Base-by-base conservation (phyloP, 2,329 filamentous ascomycete species). In the Calonectria pteridis region DNA sequence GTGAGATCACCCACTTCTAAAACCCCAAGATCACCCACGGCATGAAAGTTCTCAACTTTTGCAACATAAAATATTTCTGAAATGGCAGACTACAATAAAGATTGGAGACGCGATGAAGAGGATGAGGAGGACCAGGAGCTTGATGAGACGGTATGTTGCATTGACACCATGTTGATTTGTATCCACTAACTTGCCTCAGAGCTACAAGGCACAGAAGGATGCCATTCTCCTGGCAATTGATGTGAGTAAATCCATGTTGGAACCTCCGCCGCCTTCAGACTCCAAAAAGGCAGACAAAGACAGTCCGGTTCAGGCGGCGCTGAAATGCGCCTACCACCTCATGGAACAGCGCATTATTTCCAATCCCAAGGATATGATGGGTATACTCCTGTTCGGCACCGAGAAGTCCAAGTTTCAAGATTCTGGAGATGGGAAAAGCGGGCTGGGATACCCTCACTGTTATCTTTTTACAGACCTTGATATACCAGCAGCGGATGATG, bases 281-380 rank as follows among this genome's bases (percentile, higher is more conserved):
- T 90, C 92, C 65, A 98, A 94, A 85, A 96, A 95, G 83, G 91
- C 92, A 53, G 93, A 94, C 76, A 92, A 88, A 71, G 94, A 96
- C 80, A 96, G 94, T 55, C 92, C 96, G 5, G 89, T 95, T 0
- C 89, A 93, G 67, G 96, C 96, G 20, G 96, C 97, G 5, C 86
- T 99, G 64, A 98, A 98, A 88, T 98, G 95, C 80, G 97, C 96
- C 72, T 98, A 98, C 81, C 92, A 95, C 81, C 88, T 99, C 67
- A 98, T 99, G 95, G 95, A 98, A 85, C 96, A 98, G 86, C 95
- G 97, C 79, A 98, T 99, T 84, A 98, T 99, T 79, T 96, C 96
- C 4, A 96, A 96, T 75, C 97, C 97, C 1, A 96, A 93, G 81
- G 97, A 99, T 75, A 97, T 98, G 94, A 98, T 99, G 91, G 96